Percentiles rank a stretch among this genome's conserved stretches.
phyloP scores from a whole-genome alignment of 2,329 filamentous ascomycete genomes.

The Aspergillus transmontanensis region DNA sequence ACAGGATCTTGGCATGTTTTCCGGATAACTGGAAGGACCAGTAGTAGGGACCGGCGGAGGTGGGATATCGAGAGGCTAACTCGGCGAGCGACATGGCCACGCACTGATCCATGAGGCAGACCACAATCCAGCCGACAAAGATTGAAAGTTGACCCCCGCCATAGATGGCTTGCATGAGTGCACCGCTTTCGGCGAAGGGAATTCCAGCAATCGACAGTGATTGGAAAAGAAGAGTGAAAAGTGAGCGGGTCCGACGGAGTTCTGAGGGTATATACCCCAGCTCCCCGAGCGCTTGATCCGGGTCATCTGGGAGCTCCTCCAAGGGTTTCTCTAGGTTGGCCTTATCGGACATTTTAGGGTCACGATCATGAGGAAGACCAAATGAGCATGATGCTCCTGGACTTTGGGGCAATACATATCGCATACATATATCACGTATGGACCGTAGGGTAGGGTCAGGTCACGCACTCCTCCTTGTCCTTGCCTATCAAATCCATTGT shows the following conservation, averaged over 20 bases:
- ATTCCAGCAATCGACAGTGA: conserved; percentile 63
- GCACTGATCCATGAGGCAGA: conserved; percentile 57
- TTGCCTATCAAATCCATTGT: neutral
- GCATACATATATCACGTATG: neutral
- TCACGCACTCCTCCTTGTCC: neutral
- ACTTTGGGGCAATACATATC: neutral
- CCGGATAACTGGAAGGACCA: conserved; percentile 53
- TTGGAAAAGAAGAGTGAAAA: conserved; percentile 64
- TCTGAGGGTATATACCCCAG: conserved; percentile 32
- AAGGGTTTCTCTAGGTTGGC: neutral
- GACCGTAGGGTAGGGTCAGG: neutral
- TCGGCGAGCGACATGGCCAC: conserved; percentile 55
- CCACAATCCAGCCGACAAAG: conserved; percentile 60
- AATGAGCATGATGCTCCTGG: neutral
- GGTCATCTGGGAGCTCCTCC: neutral
- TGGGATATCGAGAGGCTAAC: conserved; percentile 55
- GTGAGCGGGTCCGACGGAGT: conserved; percentile 60
- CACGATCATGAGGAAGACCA: neutral
- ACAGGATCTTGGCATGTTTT: conserved; percentile 44
- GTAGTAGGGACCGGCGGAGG: conserved; percentile 57
- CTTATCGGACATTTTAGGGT: neutral
- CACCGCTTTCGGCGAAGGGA: conserved; percentile 53
- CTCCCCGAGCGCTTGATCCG: neutral
- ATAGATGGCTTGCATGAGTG: conserved; percentile 45
- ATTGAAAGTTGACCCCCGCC: conserved; percentile 54